Evolutionary conservation across 208 protist species (phyloP).

Genomic region (Crithidia acanthocephali): DNA sequence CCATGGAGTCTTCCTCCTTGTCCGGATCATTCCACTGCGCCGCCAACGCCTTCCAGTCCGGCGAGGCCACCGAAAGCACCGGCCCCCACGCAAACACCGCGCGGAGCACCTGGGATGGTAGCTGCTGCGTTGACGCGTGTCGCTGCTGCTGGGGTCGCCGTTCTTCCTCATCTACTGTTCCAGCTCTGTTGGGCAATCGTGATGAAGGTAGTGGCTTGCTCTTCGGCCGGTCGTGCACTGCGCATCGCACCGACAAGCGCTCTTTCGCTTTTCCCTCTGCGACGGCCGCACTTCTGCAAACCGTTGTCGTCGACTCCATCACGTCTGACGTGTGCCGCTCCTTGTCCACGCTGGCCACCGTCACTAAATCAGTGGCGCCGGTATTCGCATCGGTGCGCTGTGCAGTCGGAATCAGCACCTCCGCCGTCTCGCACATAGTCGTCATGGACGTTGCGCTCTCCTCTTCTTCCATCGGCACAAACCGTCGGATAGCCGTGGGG

Average conservation of each 20-base stretch:
- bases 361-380: background rate
- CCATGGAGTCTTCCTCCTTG: background rate
- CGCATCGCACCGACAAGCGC: background rate
- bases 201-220: background rate
- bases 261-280: background rate
- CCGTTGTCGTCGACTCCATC: background rate
- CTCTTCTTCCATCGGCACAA: background rate
- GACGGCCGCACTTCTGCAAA: background rate
- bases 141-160: background rate
- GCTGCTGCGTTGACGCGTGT: background rate
- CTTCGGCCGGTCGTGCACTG: background rate
- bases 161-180: background rate
- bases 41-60: background rate
- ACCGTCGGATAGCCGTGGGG: background rate
- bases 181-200: background rate
- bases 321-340: constrained; percentile 4
- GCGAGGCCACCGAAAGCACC: constrained; percentile 2
- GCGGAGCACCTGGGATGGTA: background rate
- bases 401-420: background rate
- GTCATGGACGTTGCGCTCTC: background rate
- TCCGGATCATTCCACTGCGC: background rate
- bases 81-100: background rate
- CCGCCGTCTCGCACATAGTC: background rate
- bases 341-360: background rate
- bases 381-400: background rate